Percentiles rank a stretch among this genome's conserved stretches.
phyloP scores from a whole-genome alignment of 2,329 filamentous ascomycete species.

The Neopestalotiopsis clavispora region DNA sequence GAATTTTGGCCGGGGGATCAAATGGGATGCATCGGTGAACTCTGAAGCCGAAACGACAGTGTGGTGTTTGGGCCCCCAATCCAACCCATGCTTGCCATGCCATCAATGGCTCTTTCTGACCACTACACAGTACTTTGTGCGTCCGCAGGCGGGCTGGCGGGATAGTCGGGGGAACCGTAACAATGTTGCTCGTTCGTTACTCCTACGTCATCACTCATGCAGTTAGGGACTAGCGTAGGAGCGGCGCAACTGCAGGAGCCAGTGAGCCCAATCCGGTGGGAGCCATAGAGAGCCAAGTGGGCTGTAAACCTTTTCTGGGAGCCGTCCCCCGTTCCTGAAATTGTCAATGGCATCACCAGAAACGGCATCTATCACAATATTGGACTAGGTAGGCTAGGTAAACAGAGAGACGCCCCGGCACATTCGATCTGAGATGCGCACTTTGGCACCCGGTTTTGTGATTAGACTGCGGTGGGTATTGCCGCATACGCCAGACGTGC shows the following conservation, averaged over 20 bases:
- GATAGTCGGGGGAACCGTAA: constrained; percentile 1
- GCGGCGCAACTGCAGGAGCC: constrained; percentile 1
- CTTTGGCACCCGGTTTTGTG: neutral
- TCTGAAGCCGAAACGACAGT: constrained; percentile 3
- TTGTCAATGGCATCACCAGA: constrained; percentile 8
- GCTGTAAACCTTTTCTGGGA: constrained; percentile 13
- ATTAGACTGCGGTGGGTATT: neutral
- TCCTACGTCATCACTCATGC: constrained; percentile 17
- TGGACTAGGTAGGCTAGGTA: neutral
- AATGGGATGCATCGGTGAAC: neutral
- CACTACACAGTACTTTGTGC: neutral
- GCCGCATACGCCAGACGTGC: neutral
- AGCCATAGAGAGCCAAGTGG: constrained; percentile 14
- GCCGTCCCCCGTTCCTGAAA: constrained; percentile 11
- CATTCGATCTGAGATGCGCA: neutral
- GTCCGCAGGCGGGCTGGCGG: neutral
- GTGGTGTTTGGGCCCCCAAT: constrained; percentile 6
- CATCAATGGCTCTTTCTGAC: neutral
- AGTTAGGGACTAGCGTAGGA: constrained; percentile 12
- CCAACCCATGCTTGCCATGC: no score
- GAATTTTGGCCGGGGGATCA: neutral
- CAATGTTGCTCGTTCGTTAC: neutral
- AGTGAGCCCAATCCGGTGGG: constrained; percentile 6
- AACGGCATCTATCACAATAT: neutral
- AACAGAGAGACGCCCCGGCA: neutral